Conservation (phyloP, 768 basidiomycete species). For the Termitomyces sp. region DNA sequence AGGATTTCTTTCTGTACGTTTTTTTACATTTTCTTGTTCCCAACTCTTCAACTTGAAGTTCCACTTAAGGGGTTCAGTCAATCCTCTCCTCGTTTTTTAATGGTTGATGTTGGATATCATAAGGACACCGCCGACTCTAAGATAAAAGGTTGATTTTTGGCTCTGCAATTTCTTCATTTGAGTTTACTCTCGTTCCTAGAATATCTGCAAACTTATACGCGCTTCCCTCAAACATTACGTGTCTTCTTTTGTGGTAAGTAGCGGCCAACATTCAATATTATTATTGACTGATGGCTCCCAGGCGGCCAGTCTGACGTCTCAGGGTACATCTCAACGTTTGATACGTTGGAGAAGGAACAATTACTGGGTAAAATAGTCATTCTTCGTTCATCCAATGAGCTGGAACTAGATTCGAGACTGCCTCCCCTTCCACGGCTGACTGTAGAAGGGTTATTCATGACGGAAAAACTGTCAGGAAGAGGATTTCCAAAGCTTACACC, state of each 20-base stretch:
- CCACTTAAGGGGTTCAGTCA: constrained; percentile 60
- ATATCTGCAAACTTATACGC: constrained; percentile 65
- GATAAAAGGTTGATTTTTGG: constrained; percentile 53
- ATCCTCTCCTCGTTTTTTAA: constrained; percentile 64
- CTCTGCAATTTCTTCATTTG: neutral
- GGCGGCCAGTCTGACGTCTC: constrained; percentile 48
- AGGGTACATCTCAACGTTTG: constrained; percentile 55
- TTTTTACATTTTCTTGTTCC: neutral
- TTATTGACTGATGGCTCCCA: constrained; percentile 20
- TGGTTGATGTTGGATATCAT: constrained; percentile 66
- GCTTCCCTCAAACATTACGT: constrained; percentile 71
- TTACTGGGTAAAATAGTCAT: constrained; percentile 65
- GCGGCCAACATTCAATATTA: neutral
- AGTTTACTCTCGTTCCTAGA: constrained; percentile 35
- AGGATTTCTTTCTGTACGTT: constrained; percentile 53
- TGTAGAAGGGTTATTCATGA: constrained; percentile 48
- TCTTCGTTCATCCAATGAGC: constrained; percentile 45
- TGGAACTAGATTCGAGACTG: constrained; percentile 39
- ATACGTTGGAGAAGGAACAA: constrained; percentile 54
- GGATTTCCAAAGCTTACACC: constrained; percentile 41
- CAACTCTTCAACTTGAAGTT: neutral
- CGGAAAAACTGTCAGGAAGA: constrained; percentile 30
- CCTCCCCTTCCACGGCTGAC: constrained; percentile 51
- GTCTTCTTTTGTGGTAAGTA: constrained; percentile 70
- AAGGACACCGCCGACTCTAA: constrained; percentile 63